A percentile compares a stretch with the other conserved stretches of the same genome.
Evolutionary conservation across 805 yeast species (phyloP).

Genomic region (Kazachstania kunashirensis): DNA sequence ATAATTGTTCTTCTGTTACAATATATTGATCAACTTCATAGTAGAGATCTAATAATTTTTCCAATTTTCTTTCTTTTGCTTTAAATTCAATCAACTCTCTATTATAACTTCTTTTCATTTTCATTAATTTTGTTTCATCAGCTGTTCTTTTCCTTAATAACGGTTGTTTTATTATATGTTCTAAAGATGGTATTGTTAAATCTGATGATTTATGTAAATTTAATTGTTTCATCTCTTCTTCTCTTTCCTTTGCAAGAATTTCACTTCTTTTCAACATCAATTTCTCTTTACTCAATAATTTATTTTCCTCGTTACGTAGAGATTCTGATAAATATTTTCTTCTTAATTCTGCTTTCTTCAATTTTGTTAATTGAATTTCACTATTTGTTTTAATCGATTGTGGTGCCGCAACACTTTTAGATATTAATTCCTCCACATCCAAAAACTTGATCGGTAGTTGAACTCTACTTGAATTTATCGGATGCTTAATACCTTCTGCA

Average conservation of each 20-base stretch:
- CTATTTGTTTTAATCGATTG: constrained; percentile 15
- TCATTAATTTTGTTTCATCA: constrained; percentile 51
- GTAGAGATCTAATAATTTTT: constrained; percentile 56
- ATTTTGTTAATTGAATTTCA: constrained; percentile 22
- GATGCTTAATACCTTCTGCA: constrained; percentile 64
- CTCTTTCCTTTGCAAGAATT: constrained; percentile 30
- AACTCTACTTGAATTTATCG: constrained; percentile 49
- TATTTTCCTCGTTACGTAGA: constrained; percentile 42
- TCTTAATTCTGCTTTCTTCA: constrained; percentile 48
- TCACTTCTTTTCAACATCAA: constrained; percentile 29
- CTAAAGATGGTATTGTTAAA: constrained; percentile 74
- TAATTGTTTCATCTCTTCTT: constrained; percentile 24
- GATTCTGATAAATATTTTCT: constrained; percentile 61
- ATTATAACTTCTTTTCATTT: constrained; percentile 57
- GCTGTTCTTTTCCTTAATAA: constrained; percentile 62
- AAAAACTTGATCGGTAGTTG: constrained; percentile 44
- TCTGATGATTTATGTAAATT: constrained; percentile 26
- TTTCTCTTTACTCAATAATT: constrained; percentile 31
- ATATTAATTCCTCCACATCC: constrained; percentile 52
- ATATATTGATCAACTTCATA: constrained; percentile 62
- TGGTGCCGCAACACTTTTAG: constrained; percentile 42
- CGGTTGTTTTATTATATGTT: constrained; percentile 54
- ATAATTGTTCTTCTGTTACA: constrained; percentile 60
- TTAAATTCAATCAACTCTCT: constrained; percentile 46
- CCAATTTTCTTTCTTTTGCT: constrained; percentile 44